Percentiles rank a stretch among this genome's conserved stretches.
Evolutionary conservation across 140 eudicot genomes (phyloP).

Genomic region (Bidens hawaiensis): DNA sequence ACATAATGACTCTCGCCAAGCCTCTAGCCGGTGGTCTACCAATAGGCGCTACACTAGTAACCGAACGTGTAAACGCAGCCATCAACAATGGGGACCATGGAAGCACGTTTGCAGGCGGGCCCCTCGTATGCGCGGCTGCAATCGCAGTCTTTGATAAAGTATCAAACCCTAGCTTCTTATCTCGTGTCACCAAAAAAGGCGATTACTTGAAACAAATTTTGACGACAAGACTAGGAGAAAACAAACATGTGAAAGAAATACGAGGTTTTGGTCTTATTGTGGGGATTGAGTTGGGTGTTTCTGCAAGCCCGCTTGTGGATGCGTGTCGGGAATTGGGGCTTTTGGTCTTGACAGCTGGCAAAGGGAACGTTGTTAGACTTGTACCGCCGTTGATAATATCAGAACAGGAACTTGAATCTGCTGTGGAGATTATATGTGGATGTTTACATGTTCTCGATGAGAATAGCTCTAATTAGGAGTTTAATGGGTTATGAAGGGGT

Average conservation of each 20-base stretch:
- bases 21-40: slow-evolving; percentile 97
- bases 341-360: slow-evolving; percentile 74
- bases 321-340: slow-evolving; percentile 66
- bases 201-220: slow-evolving; percentile 50
- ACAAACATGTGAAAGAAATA: slow-evolving; percentile 60
- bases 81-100: slow-evolving; percentile 85
- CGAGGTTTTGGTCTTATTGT: slow-evolving; percentile 74
- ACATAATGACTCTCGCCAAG: slow-evolving; percentile 94
- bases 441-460: slow-evolving; percentile 72
- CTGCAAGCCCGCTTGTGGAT: slow-evolving; percentile 53
- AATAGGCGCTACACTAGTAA: slow-evolving; percentile 77
- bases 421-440: slow-evolving; percentile 48
- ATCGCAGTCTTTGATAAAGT: slow-evolving; percentile 70
- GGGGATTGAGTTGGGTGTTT: slow-evolving; percentile 79
- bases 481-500: not conserved
- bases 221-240: slow-evolving; percentile 40
- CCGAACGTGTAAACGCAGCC: slow-evolving; percentile 61
- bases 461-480: slow-evolving; percentile 15
- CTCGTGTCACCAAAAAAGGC: slow-evolving; percentile 60
- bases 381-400: slow-evolving; percentile 79
- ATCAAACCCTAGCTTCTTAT: slow-evolving; percentile 58
- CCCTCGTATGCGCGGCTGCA: slow-evolving; percentile 84
- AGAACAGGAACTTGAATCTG: slow-evolving; percentile 48
- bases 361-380: slow-evolving; percentile 72
- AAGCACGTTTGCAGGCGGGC: slow-evolving; percentile 95